Base-by-base conservation (phyloP, 805 yeast species). In the Pichia rugopelliculosa region DNA sequence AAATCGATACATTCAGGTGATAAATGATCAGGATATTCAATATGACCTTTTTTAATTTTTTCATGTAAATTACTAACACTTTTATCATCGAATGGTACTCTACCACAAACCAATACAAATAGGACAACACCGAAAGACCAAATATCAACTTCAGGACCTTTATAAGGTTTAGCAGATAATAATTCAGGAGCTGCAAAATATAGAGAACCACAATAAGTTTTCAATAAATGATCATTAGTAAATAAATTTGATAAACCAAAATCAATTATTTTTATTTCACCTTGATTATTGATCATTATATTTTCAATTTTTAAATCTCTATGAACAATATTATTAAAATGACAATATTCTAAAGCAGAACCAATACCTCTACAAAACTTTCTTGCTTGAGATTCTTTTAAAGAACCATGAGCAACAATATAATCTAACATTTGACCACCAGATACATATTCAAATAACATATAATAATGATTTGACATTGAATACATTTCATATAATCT, bases 181-280 rank as follows among this genome's bases (percentile, higher is more conserved):
- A 93, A 73, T 65, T 93, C 99, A 0, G 99, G 99, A 0, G 99
- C 99, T 0, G 99, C 99, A 76, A 93, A 93, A 64, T 93, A 93
- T 44, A 93, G 72, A 1, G 97, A 89, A 3, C 99, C 99, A 73
- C 99, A 93, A 62, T 87, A 93, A 1, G 99, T 93, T 60, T 86
- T 87, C 60, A 93, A 77, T 47, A 88, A 70, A 39, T 80, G 72
- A 50, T 77, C 76, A 18, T 80, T 78, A 41, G 88, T 80, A 63
- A 78, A 93, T 63, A 93, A 69, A 67, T 93, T 93, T 12, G 96
- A 87, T 37, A 93, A 74, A 10, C 99, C 99, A 66, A 93, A 93
- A 69, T 93, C 99, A 53, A 93, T 93, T 57, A 93, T 84, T 64
- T 91, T 90, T 61, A 93, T 84, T 59, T 91, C 96, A 50, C 99